Base-by-base conservation (phyloP, 106 monocot genomes). In the Allium fistulosum region DNA sequence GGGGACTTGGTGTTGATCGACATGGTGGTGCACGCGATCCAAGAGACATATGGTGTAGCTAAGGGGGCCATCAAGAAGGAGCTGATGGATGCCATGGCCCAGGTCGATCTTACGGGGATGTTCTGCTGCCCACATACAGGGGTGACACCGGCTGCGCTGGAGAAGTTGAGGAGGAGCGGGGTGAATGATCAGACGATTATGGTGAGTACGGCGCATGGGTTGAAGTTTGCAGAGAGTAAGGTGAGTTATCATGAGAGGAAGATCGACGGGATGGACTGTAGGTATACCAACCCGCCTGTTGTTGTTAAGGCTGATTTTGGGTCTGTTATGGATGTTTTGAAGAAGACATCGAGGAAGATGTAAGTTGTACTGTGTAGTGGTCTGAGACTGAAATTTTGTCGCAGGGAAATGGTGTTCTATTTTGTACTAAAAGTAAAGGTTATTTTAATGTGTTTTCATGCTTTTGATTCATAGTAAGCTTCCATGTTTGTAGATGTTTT, bases 41-140 rank as follows among this genome's bases (percentile, higher is more conserved):
- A 61, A 14, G 18, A 69, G 7, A 91, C 91, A 0, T 17, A 91
- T 62, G 95, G 95, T 13, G 85, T 95, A 13, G 95, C 91, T 0
- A 90, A 91, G 83, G 95, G 91, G 81, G 95, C 95, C 4, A 88
- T 90, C 0, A 91, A 95, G 72, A 90, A 95, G 73, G 95, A 95
- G 74, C 65, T 91, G 57, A 95, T 95, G 94, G 78, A 95, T 55
- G 91, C 94, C 45, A 91, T 82, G 85, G 74, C 91, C 0, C 81
- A 80, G 27, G 95, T 91, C 0, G 91, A 95, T 69, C 81, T 72
- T 26, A 84, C 87, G 0, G 94, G 95, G 11, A 95, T 95, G 95
- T 95, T 95, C 61, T 81, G 91, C 16, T 91, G 95, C 68, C 95
- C 91, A 0, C 95, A 96, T 63, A 91, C 95, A 7, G 95, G 95